Percentiles rank a stretch among this genome's conserved stretches.
Evolutionary conservation across 2,329 filamentous ascomycete genomes (phyloP).

Genomic region (Polytolypa hystricis): DNA sequence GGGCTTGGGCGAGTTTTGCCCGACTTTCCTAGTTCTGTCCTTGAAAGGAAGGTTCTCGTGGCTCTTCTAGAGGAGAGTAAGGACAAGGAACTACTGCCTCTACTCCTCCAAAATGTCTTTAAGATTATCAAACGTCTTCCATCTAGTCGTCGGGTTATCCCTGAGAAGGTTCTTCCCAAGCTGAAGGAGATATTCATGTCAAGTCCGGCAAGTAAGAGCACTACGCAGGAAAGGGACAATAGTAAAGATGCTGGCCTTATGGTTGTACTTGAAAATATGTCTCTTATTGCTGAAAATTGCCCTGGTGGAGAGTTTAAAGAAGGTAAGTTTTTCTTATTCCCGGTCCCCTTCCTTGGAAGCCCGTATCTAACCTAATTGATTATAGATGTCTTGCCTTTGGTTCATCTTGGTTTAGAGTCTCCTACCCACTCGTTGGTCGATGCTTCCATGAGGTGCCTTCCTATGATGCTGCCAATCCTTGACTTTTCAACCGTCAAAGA

Average conservation of each 20-base stretch:
- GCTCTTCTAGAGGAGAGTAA: constrained; percentile 88
- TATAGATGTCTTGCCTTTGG: constrained; percentile 74
- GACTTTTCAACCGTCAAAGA: constrained; percentile 97
- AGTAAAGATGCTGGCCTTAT: constrained; percentile 82
- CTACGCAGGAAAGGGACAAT: constrained; percentile 59
- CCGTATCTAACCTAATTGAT: constrained; percentile 14
- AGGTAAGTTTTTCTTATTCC: constrained; percentile 40
- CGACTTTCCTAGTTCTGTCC: constrained; percentile 83
- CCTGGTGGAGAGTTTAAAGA: constrained; percentile 92
- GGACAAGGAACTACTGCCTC: constrained; percentile 71
- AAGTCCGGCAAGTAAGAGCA: constrained; percentile 34
- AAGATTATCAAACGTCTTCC: constrained; percentile 74
- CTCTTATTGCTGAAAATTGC: constrained; percentile 65
- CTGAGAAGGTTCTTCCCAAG: constrained; percentile 73
- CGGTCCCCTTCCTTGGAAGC: not conserved
- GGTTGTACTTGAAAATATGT: constrained; percentile 77
- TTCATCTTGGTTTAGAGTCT: constrained; percentile 74
- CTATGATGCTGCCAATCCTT: constrained; percentile 70
- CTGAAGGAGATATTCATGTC: constrained; percentile 72
- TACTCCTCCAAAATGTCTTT: constrained; percentile 86
- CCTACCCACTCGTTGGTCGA: constrained; percentile 83
- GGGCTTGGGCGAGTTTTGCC: constrained; percentile 77
- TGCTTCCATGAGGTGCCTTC: constrained; percentile 66
- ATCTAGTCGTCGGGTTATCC: constrained; percentile 64
- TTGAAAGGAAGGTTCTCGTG: constrained; percentile 88